Base-by-base conservation (phyloP, 495 filamentous ascomycete genomes). In the Neurospora sp. region DNA sequence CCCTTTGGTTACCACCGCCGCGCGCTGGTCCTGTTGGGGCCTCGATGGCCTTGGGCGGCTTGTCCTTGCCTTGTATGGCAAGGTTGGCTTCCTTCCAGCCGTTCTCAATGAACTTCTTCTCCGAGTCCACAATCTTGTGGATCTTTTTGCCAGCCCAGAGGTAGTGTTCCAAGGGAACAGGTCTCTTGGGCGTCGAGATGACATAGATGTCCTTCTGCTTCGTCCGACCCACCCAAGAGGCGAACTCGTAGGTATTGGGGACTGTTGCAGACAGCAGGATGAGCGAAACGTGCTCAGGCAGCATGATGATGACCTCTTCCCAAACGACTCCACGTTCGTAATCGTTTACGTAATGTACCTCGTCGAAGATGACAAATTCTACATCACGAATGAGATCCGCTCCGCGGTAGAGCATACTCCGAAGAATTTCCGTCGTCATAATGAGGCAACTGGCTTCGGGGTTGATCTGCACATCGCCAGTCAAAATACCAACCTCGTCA, bases 241-340 rank as follows among this genome's bases (percentile, higher is more conserved):
- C 96, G 78, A 99, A 99, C 80, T 99, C 96, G 74, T 97, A 87
- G 2, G 96, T 98, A 81, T 99, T 99, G 11, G 96, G 96, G 5
- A 99, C 96, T 5, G 96, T 99, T 1, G 96, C 96, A 7, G 96
- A 98, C 3, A 99, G 88, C 12, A 98, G 85, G 74, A 99, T 98
- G 44, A 99, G 84, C 3, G 96, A 96, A 66, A 98, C 93, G 83
- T 98, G 96, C 77, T 94, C 94, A 5, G 96, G 96, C 68, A 98
- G 88, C 96, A 99, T 98, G 78, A 99, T 99, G 78, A 99, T 99
- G 74, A 99, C 96, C 81, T 99, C 96, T 82, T 99, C 96, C 96
- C 96, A 99, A 9, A 99, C 96, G 0, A 99, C 96, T 74, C 96
- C 96, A 79, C 96, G 88, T 84, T 99, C 96, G n/a, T 90, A 86